Percentiles rank a stretch among this genome's conserved stretches.
Conservation (phyloP, 768 basidiomycete genomes). For the Mycena indigotica region DNA sequence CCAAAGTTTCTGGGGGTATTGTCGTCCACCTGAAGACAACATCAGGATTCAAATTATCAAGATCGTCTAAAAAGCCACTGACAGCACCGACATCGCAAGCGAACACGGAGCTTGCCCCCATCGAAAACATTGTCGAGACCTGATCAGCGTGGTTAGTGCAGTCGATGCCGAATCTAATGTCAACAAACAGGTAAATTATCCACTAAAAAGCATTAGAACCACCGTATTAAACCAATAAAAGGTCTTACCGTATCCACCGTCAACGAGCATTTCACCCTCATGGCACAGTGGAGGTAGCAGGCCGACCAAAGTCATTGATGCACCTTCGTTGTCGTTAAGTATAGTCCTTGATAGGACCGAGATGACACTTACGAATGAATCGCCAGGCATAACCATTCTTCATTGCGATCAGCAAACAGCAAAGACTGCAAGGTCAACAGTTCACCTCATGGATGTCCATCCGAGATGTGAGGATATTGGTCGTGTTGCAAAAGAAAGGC, state of each 20-base stretch:
- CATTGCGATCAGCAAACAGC: not conserved
- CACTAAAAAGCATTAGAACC: slow-evolving; percentile 44
- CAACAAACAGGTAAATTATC: slow-evolving; percentile 81
- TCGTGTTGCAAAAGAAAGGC: slow-evolving; percentile 96
- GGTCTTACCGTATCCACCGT: slow-evolving; percentile 77
- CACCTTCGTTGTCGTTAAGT: slow-evolving; percentile 50
- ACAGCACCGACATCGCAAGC: slow-evolving; percentile 93
- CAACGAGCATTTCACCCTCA: slow-evolving; percentile 89
- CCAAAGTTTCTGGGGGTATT: slow-evolving; percentile 94
- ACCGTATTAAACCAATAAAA: not conserved
- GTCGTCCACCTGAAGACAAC: slow-evolving; percentile 72
- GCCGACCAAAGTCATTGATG: slow-evolving; percentile 97
- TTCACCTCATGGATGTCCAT: slow-evolving; percentile 89
- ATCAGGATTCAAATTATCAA: not conserved
- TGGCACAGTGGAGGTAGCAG: slow-evolving; percentile 93
- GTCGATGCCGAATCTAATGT: not conserved
- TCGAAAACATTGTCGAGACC: slow-evolving; percentile 89
- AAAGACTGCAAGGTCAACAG: not conserved
- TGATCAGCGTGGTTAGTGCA: slow-evolving; percentile 33
- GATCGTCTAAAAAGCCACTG: slow-evolving; percentile 28
- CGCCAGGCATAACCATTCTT: slow-evolving; percentile 96
- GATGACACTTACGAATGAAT: slow-evolving; percentile 70
- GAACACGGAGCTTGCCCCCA: slow-evolving; percentile 88
- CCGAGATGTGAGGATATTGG: slow-evolving; percentile 91
- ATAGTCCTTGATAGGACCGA: not conserved